Evolutionary conservation across 768 basidiomycete genomes (phyloP), one percentile per base, ranked within the genome.

Genomic region (Pleurotus tuoliensis): DNA sequence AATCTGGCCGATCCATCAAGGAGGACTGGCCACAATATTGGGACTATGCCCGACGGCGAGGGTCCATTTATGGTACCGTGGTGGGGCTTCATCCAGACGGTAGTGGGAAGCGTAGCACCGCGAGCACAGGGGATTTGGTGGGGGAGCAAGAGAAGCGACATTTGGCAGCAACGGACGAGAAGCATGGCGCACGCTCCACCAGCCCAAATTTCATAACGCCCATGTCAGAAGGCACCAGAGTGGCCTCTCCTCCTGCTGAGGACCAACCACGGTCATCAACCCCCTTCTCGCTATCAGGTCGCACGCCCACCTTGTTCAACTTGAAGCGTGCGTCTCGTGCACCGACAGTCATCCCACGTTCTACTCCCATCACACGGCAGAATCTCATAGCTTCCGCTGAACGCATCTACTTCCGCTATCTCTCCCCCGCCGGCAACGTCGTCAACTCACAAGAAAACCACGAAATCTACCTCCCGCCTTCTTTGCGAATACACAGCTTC

Each of bases 11-110:
- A 24, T 85, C 89, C 11, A 90, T 99, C 69, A 90, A 89, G 68
- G 91, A 98, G 15, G 97, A 98, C 69, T 99, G 97, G 97, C 97
- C 97, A 4, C 92, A 97, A 70, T 98, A 96, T 66, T 95, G 92
- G 86, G 89, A 94, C 61, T 92, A 94, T 67, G 97, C 97, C 11
- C 84, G 93, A 47, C 78, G 89, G 46, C 77, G 96, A 49, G 97
- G 96, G 3, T 94, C 93, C 4, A 94, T 96, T 56, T 98, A 98
- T 64, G 91, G 92, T 7, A 87, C 90, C 0, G 87, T 96, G 22
- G 88, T 96, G 8, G 91, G 91, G 1, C 76, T 92, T 45, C 81
- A 82, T 62, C 80, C 81, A 9, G 78, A 83, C 25, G 79, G 63
- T 43, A 73, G 72, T 60, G 71, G 69, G 16, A 93, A 93, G 72